These are phyloP conservation scores for Mortierella alpina DNA, from an alignment of 192 early-diverging fungal species.

Conservation along the genomic window DNA sequence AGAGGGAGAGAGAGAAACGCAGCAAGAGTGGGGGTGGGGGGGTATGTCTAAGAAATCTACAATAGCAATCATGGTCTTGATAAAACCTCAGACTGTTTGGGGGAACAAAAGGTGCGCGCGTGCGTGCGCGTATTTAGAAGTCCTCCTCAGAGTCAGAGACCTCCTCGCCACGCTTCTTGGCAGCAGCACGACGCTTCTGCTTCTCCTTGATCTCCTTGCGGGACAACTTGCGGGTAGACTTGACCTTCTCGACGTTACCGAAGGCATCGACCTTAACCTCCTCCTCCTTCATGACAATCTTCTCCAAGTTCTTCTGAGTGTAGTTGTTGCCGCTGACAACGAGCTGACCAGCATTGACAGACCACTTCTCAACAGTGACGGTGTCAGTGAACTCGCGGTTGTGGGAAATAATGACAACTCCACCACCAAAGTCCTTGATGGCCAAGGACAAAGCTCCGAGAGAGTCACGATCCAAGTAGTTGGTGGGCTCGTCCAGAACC, in stretches of 20 bases:
- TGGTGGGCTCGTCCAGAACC: too few species aligned
- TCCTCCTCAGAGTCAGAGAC: constrained; percentile 59
- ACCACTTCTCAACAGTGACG: constrained; percentile 80
- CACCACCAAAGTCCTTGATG: constrained; percentile 81
- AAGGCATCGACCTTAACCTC: constrained; percentile 72
- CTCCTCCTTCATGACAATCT: constrained; percentile 57
- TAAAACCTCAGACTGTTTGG: too few species aligned
- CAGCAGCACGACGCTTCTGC: constrained; percentile 67
- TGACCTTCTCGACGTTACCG: constrained; percentile 81
- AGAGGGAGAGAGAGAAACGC: neutral
- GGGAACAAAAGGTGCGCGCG: neutral
- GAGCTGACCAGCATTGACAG: constrained; percentile 70
- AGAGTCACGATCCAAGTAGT: constrained; percentile 78
- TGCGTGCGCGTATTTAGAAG: constrained; percentile 27
- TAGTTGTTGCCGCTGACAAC: constrained; percentile 61
- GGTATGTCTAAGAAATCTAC: neutral
- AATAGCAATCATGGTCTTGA: too few species aligned
- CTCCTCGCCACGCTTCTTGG: constrained; percentile 68
- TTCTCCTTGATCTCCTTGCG: constrained; percentile 65
- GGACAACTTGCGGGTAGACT: constrained; percentile 66
- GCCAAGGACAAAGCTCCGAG: constrained; percentile 75
- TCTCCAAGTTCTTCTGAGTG: constrained; percentile 57
- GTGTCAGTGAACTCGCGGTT: constrained; percentile 84
- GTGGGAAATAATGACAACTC: constrained; percentile 88
- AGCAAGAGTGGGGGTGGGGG: neutral